Evolutionary conservation across 305 asterid species (phyloP).

Genomic region (Fraxinus angustifolia): DNA sequence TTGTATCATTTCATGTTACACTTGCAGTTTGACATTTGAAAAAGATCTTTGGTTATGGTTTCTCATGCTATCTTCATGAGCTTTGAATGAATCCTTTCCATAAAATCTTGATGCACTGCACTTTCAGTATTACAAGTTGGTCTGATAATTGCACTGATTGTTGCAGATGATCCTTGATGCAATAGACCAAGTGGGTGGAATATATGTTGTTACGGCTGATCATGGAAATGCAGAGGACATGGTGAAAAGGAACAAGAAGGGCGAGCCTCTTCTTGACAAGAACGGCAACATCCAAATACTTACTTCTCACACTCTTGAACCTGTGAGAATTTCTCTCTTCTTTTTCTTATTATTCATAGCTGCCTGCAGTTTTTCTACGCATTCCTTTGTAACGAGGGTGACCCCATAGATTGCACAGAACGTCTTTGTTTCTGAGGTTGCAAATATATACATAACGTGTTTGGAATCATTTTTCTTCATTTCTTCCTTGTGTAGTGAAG

Average conservation of each 20-base stretch:
- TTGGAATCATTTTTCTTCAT: neutral
- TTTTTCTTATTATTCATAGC: neutral
- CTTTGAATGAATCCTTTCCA: neutral
- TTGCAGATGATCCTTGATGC: conserved; percentile 86
- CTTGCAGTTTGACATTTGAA: neutral
- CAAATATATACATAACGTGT: neutral
- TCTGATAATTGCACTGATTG: conserved; percentile 7
- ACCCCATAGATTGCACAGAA: neutral
- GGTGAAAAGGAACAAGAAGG: conserved; percentile 97
- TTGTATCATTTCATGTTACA: neutral
- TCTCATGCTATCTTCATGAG: neutral
- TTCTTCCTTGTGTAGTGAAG: neutral
- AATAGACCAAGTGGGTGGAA: conserved; percentile 88
- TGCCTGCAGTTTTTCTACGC: neutral
- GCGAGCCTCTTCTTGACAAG: conserved; percentile 90
- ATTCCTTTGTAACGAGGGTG: neutral
- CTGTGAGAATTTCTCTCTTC: conserved; percentile 45
- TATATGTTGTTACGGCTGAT: conserved; percentile 88
- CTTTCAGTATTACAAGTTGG: neutral
- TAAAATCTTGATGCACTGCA: neutral
- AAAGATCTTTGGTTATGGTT: neutral
- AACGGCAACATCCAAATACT: conserved; percentile 75
- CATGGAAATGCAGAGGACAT: conserved; percentile 99
- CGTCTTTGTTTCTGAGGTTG: neutral
- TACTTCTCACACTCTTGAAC: conserved; percentile 87